Percentiles rank a stretch among this genome's conserved stretches.
phyloP scores from a whole-genome alignment of 352 stramenopile species.

The Hyphochytrium catenoides region DNA sequence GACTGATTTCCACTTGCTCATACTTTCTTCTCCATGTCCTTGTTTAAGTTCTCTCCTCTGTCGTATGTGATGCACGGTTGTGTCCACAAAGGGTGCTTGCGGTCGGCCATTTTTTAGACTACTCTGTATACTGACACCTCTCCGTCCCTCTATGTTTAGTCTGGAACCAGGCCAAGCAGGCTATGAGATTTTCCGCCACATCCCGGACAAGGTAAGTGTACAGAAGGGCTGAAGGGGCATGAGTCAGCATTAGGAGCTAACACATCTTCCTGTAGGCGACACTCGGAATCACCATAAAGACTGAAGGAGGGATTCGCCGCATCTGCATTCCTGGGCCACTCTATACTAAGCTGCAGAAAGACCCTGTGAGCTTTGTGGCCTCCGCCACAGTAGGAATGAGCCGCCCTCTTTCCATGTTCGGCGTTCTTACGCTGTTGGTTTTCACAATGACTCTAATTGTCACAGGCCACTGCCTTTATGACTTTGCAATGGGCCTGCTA shows the following conservation, averaged over 20 bases:
- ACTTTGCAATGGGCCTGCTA: no score
- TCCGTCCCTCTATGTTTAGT: conserved; percentile 10
- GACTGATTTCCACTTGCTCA: conserved; percentile 11
- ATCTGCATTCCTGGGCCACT: conserved; percentile 32
- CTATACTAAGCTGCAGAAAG: conserved; percentile 51
- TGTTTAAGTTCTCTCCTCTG: not conserved
- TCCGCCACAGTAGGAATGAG: conserved; percentile 56
- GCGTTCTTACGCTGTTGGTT: no score
- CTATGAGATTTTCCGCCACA: conserved; percentile 58
- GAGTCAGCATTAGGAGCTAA: not conserved
- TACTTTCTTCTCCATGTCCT: conserved; percentile 11
- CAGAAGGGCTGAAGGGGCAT: not conserved
- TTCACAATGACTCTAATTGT: no score
- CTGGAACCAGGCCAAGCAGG: conserved; percentile 25
- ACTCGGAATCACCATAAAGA: conserved; percentile 20
- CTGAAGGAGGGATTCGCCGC: conserved; percentile 19
- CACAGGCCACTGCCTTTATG: no score
- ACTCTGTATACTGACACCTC: no score
- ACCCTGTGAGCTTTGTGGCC: conserved; percentile 60
- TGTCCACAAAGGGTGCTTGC: not conserved
- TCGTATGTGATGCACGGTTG: not conserved
- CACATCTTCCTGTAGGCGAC: conserved; percentile 21
- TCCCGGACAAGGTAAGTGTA: conserved; percentile 39
- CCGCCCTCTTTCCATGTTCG: no score
- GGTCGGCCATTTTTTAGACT: not conserved